Conservation (phyloP, 306 rosid species). For the Casuarina equisetifolia region DNA sequence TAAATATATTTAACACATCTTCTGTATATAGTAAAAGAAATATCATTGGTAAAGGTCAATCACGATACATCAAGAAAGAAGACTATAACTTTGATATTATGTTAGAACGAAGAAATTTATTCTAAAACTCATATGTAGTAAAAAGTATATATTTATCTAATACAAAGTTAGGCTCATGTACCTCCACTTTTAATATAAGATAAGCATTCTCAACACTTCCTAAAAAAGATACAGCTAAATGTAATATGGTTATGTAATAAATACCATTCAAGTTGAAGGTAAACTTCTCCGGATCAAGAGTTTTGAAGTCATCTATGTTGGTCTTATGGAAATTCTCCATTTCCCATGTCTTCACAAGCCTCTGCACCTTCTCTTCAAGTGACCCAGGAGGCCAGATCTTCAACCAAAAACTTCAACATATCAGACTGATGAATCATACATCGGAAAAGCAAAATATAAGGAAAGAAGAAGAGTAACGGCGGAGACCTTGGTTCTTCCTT, state of each 20-base stretch:
- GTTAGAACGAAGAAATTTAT: too few relatives aligned
- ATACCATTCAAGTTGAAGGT: conserved; percentile 60
- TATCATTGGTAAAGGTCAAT: too few relatives aligned
- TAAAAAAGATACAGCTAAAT: too few relatives aligned
- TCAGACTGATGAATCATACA: not conserved
- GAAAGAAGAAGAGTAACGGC: not conserved
- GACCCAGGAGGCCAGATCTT: conserved; percentile 71
- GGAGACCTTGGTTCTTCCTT: conserved; percentile 59
- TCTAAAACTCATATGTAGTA: too few relatives aligned
- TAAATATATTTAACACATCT: too few relatives aligned
- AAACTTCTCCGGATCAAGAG: conserved; percentile 46
- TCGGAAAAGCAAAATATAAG: not conserved
- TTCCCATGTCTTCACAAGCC: conserved; percentile 56
- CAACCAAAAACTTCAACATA: not conserved
- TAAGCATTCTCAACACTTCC: too few relatives aligned
- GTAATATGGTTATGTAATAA: not conserved
- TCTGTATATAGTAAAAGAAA: too few relatives aligned
- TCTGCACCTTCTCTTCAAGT: conserved; percentile 61
- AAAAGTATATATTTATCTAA: too few relatives aligned
- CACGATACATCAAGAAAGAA: too few relatives aligned
- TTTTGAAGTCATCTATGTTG: conserved; percentile 30
- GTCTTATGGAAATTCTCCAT: conserved; percentile 57
- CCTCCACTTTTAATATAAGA: too few relatives aligned
- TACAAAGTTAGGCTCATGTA: too few relatives aligned
- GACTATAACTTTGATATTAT: too few relatives aligned